These are phyloP conservation scores for Candida methanosorbosa DNA, from an alignment of 805 yeast genomes.

Conservation along the genomic window DNA sequence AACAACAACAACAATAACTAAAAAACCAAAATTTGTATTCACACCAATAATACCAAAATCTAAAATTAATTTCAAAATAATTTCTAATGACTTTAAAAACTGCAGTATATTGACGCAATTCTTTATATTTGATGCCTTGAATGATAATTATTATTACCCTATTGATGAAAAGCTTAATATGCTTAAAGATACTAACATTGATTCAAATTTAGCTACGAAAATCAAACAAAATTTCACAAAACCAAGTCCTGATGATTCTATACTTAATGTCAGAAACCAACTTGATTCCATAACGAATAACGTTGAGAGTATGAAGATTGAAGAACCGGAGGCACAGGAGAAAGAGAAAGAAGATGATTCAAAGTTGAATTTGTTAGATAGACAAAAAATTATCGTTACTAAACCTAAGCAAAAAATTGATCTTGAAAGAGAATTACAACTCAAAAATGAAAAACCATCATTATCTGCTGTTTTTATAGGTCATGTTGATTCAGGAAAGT, in stretches of 20 bases:
- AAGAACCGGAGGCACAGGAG: too few species aligned
- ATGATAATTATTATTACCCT: too few species aligned
- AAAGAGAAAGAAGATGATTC: conserved; percentile 16
- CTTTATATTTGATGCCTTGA: too few species aligned
- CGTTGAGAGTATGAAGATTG: too few species aligned
- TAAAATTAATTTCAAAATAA: too few species aligned
- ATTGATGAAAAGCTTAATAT: too few species aligned
- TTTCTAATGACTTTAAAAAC: too few species aligned
- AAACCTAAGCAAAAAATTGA: conserved; percentile 38
- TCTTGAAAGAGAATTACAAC: conserved; percentile 28
- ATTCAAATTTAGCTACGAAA: conserved; percentile 27
- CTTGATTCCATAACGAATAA: conserved; percentile 14
- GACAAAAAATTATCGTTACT: conserved; percentile 12
- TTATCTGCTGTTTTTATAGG: conserved; percentile 76
- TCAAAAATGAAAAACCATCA: conserved; percentile 37
- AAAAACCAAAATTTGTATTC: too few species aligned
- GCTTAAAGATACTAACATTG: conserved; percentile 35
- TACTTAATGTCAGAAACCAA: conserved; percentile 47
- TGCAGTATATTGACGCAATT: too few species aligned
- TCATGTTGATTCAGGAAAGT: conserved; percentile 82
- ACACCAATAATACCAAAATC: too few species aligned
- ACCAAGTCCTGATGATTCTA: conserved; percentile 81
- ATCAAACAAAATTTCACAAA: conserved; percentile 45
- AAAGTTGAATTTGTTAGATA: conserved; percentile 9
- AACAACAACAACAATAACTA: too few species aligned